A percentile compares a stretch with the other conserved stretches of the same genome.
Conservation (phyloP, 2,329 filamentous ascomycete species). For the Chlorencoelia australis region DNA sequence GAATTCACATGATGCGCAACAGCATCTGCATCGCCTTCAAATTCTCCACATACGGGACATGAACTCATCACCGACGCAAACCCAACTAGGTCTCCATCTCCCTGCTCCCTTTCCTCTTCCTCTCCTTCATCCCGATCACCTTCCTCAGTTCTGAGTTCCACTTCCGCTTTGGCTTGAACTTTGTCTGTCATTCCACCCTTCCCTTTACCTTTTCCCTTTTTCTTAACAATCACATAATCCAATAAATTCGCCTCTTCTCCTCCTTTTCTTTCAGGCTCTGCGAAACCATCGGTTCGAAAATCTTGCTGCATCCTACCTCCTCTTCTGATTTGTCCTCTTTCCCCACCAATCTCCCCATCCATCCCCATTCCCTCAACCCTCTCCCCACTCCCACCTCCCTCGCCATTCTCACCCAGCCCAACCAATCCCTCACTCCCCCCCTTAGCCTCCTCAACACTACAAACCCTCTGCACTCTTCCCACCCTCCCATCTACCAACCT, state of each 20-base stretch:
- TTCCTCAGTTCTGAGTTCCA: not conserved
- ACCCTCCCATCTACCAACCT: conserved; percentile 23
- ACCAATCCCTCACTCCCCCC: conserved; percentile 11
- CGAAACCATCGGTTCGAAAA: conserved; percentile 12
- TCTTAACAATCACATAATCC: conserved; percentile 17
- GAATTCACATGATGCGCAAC: conserved; percentile 23
- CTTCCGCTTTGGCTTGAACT: not conserved
- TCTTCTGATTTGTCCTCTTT: conserved; percentile 11
- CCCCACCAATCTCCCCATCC: not conserved
- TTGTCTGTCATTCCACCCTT: not conserved
- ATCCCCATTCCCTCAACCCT: not conserved
- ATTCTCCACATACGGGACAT: conserved; percentile 24
- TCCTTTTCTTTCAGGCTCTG: conserved; percentile 7
- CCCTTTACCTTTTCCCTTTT: conserved; percentile 6
- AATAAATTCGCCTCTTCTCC: conserved; percentile 9
- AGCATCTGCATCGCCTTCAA: conserved; percentile 23
- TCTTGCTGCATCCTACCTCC: conserved; percentile 9
- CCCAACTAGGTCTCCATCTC: not conserved
- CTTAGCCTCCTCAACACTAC: conserved; percentile 13
- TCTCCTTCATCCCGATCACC: conserved; percentile 3
- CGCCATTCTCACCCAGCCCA: conserved; percentile 15
- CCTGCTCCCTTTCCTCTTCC: conserved; percentile 4
- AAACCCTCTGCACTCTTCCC: conserved; percentile 24
- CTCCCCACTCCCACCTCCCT: not conserved
- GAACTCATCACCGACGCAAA: not conserved